Conservation (phyloP, 1,139 yeast species). For the Blastobotrys proliferans region DNA sequence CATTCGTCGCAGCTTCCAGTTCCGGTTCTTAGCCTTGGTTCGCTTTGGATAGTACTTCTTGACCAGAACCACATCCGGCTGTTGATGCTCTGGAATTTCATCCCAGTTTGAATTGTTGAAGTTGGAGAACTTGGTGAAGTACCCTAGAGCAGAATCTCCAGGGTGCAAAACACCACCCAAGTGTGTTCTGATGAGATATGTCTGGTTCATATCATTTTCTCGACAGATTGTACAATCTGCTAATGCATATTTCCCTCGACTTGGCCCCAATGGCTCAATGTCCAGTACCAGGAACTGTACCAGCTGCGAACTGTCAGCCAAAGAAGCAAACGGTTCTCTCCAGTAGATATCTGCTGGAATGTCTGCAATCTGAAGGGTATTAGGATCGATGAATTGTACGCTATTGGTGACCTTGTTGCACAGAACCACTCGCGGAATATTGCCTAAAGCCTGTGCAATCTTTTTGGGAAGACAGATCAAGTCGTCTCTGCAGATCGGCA, state of each 20-base stretch:
- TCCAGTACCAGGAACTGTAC: constrained; percentile 90
- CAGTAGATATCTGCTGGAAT: constrained; percentile 73
- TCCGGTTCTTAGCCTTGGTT: constrained; percentile 74
- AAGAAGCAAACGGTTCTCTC: constrained; percentile 78
- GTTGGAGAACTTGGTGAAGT: constrained; percentile 76
- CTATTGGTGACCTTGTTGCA: constrained; percentile 81
- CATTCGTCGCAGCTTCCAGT: constrained; percentile 98
- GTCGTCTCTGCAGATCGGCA: constrained; percentile 97
- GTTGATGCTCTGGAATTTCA: constrained; percentile 39
- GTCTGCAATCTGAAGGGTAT: constrained; percentile 77
- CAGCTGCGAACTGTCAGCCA: constrained; percentile 72
- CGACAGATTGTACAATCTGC: constrained; percentile 91
- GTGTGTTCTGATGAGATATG: constrained; percentile 80
- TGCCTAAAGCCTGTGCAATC: constrained; percentile 80
- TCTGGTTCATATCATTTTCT: constrained; percentile 74
- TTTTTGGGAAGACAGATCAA: constrained; percentile 83
- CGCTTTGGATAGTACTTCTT: constrained; percentile 88
- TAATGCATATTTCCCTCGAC: constrained; percentile 73
- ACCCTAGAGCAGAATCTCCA: constrained; percentile 93
- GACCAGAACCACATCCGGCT: constrained; percentile 88
- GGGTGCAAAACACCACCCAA: constrained; percentile 92
- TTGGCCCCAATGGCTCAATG: constrained; percentile 87
- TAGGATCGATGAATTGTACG: constrained; percentile 81
- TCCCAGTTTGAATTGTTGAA: constrained; percentile 88
- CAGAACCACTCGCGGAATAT: constrained; percentile 74